Evolutionary conservation across 1,139 yeast genomes (phyloP).

Genomic region (Geotrichum fermentans): DNA sequence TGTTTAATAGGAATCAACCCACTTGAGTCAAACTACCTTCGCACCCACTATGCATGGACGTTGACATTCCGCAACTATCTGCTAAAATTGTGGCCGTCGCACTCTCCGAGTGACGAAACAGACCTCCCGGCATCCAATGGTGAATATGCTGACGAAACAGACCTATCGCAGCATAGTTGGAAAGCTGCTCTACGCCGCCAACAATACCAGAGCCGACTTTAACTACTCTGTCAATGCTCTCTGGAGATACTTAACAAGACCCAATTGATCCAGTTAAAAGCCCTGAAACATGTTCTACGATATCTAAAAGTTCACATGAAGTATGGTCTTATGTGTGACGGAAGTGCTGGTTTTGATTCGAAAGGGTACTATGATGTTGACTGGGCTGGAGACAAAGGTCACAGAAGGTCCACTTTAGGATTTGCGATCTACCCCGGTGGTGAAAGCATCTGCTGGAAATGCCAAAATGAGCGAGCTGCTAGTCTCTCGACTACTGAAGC

Average conservation of each 20-base stretch:
- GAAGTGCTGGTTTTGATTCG: not conserved
- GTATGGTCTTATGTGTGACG: not conserved
- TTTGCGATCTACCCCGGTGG: constrained; percentile 16
- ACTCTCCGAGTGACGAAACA: too few relatives aligned
- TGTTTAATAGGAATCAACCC: too few relatives aligned
- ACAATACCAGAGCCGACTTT: constrained; percentile 24
- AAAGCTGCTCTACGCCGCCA: constrained; percentile 22
- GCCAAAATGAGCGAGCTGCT: constrained; percentile 1
- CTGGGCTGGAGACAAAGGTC: constrained; percentile 20
- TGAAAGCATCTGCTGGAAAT: constrained; percentile 19
- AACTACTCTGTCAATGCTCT: constrained; percentile 15
- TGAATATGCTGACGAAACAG: constrained; percentile 14
- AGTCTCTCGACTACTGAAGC: constrained; percentile 7
- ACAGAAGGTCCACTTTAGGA: constrained; percentile 18
- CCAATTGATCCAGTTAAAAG: constrained; percentile 19
- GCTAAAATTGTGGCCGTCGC: too few relatives aligned
- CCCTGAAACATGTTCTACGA: constrained; percentile 23
- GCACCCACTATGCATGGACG: too few relatives aligned
- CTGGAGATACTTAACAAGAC: constrained; percentile 19
- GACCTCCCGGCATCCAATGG: constrained; percentile 9
- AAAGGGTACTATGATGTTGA: constrained; percentile 17
- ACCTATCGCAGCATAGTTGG: constrained; percentile 22
- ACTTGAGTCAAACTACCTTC: too few relatives aligned
- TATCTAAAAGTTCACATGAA: constrained; percentile 19
- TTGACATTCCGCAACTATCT: too few relatives aligned